phyloP scores from a whole-genome alignment of 2,329 filamentous ascomycete species.

The Pseudopyricularia javanii region DNA sequence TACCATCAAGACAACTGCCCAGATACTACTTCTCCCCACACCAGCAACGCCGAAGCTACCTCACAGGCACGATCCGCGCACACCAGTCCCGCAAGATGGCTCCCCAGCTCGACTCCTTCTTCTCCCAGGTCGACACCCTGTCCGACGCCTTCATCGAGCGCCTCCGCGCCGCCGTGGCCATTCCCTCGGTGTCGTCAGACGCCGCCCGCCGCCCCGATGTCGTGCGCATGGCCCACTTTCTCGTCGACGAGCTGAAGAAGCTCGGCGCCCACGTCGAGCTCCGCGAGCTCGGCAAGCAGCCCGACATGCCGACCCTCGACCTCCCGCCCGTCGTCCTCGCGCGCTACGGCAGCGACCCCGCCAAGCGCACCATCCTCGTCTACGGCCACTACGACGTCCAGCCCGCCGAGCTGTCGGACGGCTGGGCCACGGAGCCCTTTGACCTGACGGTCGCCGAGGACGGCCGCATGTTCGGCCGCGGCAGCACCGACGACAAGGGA shows the following conservation, averaged over 20 bases:
- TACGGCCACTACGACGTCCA: conserved; percentile 99
- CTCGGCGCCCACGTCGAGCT: conserved; percentile 83
- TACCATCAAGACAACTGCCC: not conserved
- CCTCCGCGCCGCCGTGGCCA: conserved; percentile 83
- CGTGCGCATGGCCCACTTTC: conserved; percentile 89
- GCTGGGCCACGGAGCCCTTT: conserved; percentile 94
- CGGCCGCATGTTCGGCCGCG: conserved; percentile 90
- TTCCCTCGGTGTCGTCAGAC: conserved; percentile 89
- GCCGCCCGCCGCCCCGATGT: conserved; percentile 83
- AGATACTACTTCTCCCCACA: not conserved
- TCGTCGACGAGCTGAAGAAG: conserved; percentile 67
- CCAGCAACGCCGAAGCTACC: conserved; percentile 25
- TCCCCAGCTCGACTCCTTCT: conserved; percentile 81
- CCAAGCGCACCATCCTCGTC: conserved; percentile 88
- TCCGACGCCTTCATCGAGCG: conserved; percentile 78
- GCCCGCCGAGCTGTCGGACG: conserved; percentile 83
- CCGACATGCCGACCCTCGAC: conserved; percentile 77
- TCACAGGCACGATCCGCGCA: conserved; percentile 37
- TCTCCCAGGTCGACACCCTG: conserved; percentile 78
- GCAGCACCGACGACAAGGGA: conserved; percentile 95
- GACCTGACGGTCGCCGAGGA: conserved; percentile 77
- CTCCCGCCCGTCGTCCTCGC: conserved; percentile 87
- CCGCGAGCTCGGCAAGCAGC: conserved; percentile 80
- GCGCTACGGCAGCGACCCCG: conserved; percentile 83
- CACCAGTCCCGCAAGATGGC: conserved; percentile 70